These are phyloP conservation scores for Mycena kentingensis DNA, from an alignment of 768 basidiomycete genomes.

Conservation along the genomic window DNA sequence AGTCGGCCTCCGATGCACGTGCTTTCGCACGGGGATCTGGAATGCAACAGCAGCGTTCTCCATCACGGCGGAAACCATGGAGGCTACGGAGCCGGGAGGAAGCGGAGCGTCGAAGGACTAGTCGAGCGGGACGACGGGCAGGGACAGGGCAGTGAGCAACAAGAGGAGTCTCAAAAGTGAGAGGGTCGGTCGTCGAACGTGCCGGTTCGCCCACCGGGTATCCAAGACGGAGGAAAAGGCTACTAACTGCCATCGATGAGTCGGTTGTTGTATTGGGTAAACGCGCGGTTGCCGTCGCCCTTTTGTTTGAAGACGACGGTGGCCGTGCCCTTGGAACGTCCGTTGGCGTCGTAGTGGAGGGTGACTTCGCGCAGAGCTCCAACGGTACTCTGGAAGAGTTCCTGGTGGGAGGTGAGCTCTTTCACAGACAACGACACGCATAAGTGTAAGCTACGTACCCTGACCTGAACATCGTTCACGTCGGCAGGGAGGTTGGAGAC, in stretches of 20 bases:
- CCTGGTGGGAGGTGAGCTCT: conserved; percentile 49
- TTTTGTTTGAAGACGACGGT: conserved; percentile 82
- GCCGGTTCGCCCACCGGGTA: conserved; percentile 31
- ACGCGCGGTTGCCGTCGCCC: conserved; percentile 91
- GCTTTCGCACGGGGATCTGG: conserved; percentile 41
- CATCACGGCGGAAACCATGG: conserved; percentile 10
- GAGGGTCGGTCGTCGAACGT: conserved; percentile 6
- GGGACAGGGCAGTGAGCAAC: conserved; percentile 41
- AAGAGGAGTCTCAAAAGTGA: conserved; percentile 35
- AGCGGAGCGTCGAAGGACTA: no score
- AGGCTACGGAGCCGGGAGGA: no score
- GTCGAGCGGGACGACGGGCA: conserved; percentile 25
- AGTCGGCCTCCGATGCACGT: conserved; percentile 20
- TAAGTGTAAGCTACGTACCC: conserved; percentile 56
- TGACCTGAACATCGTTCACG: conserved; percentile 91
- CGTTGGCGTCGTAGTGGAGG: conserved; percentile 80
- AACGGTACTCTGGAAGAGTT: conserved; percentile 88
- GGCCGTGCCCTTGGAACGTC: conserved; percentile 90
- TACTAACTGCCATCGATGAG: conserved; percentile 99
- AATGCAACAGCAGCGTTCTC: conserved; percentile 18
- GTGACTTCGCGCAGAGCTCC: conserved; percentile 84
- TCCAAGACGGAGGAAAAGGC: conserved; percentile 53
- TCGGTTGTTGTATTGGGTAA: conserved; percentile 93
- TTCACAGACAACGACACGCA: background rate
- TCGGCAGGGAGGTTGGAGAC: conserved; percentile 92